Evolutionary conservation across 2,329 filamentous ascomycete genomes (phyloP).

Genomic region (Fusarium caatingaense): DNA sequence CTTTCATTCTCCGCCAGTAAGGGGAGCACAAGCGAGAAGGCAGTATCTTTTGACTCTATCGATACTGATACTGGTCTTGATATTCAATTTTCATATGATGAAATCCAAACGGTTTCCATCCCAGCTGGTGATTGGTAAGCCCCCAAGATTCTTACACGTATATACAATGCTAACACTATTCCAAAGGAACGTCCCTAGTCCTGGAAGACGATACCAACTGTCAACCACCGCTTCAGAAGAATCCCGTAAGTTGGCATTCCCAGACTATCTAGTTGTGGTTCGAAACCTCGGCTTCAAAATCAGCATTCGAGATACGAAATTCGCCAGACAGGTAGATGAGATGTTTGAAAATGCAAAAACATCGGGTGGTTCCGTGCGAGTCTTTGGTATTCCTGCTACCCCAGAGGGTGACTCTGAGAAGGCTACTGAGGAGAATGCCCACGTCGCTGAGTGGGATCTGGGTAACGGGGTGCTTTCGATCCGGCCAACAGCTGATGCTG

Average conservation of each 20-base stretch:
- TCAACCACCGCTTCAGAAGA: conserved; percentile 22
- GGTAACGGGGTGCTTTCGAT: conserved; percentile 13
- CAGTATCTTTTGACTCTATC: conserved; percentile 11
- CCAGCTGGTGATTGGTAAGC: conserved; percentile 29
- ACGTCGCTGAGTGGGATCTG: conserved; percentile 34
- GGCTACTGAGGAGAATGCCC: conserved; percentile 31
- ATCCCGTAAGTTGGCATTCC: conserved; percentile 36
- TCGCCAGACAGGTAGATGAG: conserved; percentile 10
- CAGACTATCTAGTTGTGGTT: conserved; percentile 32
- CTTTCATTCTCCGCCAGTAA: conserved; percentile 16
- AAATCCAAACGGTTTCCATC: conserved; percentile 30
- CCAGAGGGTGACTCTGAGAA: conserved; percentile 29
- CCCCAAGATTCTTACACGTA: too few species aligned
- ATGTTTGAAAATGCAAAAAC: conserved; percentile 25
- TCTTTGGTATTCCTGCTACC: conserved; percentile 34
- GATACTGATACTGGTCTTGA: conserved; percentile 28
- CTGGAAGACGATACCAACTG: conserved; percentile 29
- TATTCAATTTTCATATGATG: conserved; percentile 36
- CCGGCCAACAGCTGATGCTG: conserved; percentile 26
- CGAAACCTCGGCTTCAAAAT: conserved; percentile 36
- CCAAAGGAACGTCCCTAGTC: conserved; percentile 34
- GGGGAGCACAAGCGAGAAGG: conserved; percentile 11
- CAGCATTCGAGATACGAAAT: conserved; percentile 4
- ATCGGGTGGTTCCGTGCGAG: conserved; percentile 20
- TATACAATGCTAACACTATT: neutral